Base-by-base conservation (phyloP, 1,284 basidiomycete genomes). In the Ceratobasidium sp. region DNA sequence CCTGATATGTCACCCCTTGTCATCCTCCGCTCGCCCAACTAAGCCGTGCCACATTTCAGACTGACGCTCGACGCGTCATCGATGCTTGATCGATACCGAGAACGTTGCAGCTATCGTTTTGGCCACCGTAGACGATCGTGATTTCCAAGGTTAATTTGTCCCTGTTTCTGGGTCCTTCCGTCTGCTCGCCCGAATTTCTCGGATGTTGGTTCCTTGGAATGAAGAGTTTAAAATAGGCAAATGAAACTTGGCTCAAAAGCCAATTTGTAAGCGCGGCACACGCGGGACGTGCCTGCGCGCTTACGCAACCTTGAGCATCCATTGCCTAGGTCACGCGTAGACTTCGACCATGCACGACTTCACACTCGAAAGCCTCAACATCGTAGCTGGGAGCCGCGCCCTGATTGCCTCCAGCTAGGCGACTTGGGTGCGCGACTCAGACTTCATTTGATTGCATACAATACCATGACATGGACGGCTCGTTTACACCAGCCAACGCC, bases 111-210 rank as follows among this genome's bases (percentile, higher is more conserved):
- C 27, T 27, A 59, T 33, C 55, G 55, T 35, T 8, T 10, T 64
- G 16, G 38, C 38, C 60, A 44, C 16, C 57, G 57, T 38, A 38
- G 38, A 3, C 57, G 57, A 60, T 60, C 8, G 30, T 23, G 30
- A 7, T 60, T n/a, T 5, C 8, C 8, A 50, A 50, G 20, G 20
- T 14, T 14, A 50, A 50, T 60, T 60, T 60, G 35, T 44, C 60
- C 3, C 18, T 64, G 38, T 33, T 44, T 23, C 54, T 8, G 54
- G 35, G 38, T 41, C 35, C 2, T 20, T 50, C 12, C 35, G 3
- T 41, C 8, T 7, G 38, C 35, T 41, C 38, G 18, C 38, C 60
- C 60, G 60, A 64, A 38, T 64, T 64, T 64, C 38, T 64, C 60
- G 60, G 60, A 6, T n/a, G 18, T 44, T 64, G 60, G 60, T 64